Evolutionary conservation across 2,329 filamentous ascomycete genomes (phyloP).

Genomic region (Pseudogymnoascus pannorum): DNA sequence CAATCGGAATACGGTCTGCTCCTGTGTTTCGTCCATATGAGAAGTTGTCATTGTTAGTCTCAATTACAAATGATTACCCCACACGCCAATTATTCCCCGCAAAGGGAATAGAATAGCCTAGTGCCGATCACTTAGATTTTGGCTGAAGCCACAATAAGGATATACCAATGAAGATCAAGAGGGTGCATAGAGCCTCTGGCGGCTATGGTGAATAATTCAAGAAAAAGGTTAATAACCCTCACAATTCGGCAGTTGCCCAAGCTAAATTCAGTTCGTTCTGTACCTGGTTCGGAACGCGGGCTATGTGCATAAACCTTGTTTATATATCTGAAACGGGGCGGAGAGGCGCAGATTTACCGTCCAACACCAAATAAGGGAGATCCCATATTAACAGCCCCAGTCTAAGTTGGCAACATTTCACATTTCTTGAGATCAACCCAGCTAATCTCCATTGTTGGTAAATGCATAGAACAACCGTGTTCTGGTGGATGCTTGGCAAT

Average conservation of each 20-base stretch:
- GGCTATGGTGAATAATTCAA: not conserved
- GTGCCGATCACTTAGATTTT: not conserved
- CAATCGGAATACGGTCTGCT: not conserved
- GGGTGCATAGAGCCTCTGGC: not conserved
- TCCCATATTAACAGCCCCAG: not conserved
- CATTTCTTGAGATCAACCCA: not conserved
- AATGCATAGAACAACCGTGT: slow-evolving; percentile 1
- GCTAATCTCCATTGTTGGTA: not conserved
- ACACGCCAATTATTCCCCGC: not conserved
- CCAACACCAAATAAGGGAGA: not conserved
- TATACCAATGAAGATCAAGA: not conserved
- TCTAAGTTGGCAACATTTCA: not conserved
- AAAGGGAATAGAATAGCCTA: not conserved
- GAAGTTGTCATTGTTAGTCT: not conserved
- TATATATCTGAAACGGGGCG: slow-evolving; percentile 1
- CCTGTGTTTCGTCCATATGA: slow-evolving; percentile 6
- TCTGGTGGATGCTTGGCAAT: not conserved
- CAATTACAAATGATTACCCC: not conserved
- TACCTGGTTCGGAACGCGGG: not conserved
- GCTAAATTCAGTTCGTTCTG: not conserved
- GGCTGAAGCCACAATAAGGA: slow-evolving; percentile 8
- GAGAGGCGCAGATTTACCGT: not conserved
- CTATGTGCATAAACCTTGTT: not conserved
- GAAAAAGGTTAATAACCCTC: not conserved
- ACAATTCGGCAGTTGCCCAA: not conserved